A percentile compares a stretch with the other conserved stretches of the same genome.
phyloP scores from a whole-genome alignment of 1,139 yeast species.

The Scheffersomyces lignicola region DNA sequence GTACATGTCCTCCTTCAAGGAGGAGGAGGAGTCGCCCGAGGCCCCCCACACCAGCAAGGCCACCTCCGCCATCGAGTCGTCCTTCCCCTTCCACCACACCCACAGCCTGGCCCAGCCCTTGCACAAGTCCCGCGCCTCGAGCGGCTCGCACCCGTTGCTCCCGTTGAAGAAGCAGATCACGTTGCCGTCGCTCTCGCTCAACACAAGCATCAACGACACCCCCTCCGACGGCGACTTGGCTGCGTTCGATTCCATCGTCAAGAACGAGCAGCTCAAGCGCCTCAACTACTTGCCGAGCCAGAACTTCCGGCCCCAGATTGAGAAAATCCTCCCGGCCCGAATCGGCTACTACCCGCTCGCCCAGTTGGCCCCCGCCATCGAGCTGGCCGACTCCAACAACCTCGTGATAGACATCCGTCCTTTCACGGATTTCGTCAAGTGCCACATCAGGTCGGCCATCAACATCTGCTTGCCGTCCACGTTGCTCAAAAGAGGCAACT shows the following conservation, averaged over 20 bases:
- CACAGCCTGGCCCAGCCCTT: constrained; percentile 5
- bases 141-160: constrained; percentile 6
- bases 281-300: constrained; percentile 13
- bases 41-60: constrained; percentile 3
- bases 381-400: constrained; percentile 14
- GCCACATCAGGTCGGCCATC: constrained; percentile 56
- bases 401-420: constrained; percentile 71
- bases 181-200: constrained; percentile 11
- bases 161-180: constrained; percentile 15
- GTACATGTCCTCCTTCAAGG: constrained; percentile 14
- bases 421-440: constrained; percentile 56
- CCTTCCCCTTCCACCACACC: constrained; percentile 9
- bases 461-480: constrained; percentile 81
- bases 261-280: constrained; percentile 14
- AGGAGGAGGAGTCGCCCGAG: constrained; percentile 16
- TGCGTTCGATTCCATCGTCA: constrained; percentile 4
- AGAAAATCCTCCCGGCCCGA: constrained; percentile 10
- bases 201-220: not conserved
- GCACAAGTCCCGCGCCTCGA: constrained; percentile 1
- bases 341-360: constrained; percentile 6
- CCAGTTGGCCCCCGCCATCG: constrained; percentile 4
- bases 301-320: constrained; percentile 14
- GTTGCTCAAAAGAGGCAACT: constrained; percentile 65
- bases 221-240: not conserved
- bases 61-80: constrained; percentile 12